Conservation (phyloP, 805 yeast species). For the Diddensiella caesifluorescens region DNA sequence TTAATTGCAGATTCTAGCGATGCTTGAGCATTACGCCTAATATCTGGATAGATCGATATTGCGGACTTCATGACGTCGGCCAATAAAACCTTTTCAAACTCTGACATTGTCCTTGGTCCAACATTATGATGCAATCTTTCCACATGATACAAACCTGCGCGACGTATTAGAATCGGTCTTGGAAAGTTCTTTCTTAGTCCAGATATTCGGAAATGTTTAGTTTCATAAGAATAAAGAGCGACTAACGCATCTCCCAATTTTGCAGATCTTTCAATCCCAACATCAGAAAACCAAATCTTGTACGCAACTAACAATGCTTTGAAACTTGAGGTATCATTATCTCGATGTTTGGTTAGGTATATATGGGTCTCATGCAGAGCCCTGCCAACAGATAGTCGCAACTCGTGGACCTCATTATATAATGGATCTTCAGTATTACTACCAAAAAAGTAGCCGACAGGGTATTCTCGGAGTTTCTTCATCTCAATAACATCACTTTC, state of each 20-base stretch:
- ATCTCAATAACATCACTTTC: constrained; percentile 34
- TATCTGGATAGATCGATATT: constrained; percentile 63
- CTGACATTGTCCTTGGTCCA: constrained; percentile 65
- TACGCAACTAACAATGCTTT: constrained; percentile 57
- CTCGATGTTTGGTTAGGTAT: constrained; percentile 44
- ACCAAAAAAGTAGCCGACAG: constrained; percentile 62
- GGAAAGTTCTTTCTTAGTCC: constrained; percentile 67
- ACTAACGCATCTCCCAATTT: constrained; percentile 49
- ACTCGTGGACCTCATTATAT: constrained; percentile 52
- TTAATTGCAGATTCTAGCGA: constrained; percentile 65
- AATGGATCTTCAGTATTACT: constrained; percentile 39
- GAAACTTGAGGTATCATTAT: constrained; percentile 60
- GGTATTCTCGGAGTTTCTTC: constrained; percentile 57
- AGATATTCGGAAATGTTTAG: constrained; percentile 56
- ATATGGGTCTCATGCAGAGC: constrained; percentile 54
- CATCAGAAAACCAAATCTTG: constrained; percentile 75
- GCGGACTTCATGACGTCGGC: constrained; percentile 60
- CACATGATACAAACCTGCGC: constrained; percentile 68
- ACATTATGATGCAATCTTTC: constrained; percentile 67
- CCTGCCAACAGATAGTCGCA: constrained; percentile 56
- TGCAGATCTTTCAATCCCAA: constrained; percentile 64
- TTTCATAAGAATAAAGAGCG: constrained; percentile 51
- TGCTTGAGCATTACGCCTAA: constrained; percentile 64
- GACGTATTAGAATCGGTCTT: constrained; percentile 67
- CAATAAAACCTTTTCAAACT: constrained; percentile 56